These are phyloP conservation scores for Cladophialophora psammophila DNA, from an alignment of 2,329 filamentous ascomycete species.

Conservation along the genomic window DNA sequence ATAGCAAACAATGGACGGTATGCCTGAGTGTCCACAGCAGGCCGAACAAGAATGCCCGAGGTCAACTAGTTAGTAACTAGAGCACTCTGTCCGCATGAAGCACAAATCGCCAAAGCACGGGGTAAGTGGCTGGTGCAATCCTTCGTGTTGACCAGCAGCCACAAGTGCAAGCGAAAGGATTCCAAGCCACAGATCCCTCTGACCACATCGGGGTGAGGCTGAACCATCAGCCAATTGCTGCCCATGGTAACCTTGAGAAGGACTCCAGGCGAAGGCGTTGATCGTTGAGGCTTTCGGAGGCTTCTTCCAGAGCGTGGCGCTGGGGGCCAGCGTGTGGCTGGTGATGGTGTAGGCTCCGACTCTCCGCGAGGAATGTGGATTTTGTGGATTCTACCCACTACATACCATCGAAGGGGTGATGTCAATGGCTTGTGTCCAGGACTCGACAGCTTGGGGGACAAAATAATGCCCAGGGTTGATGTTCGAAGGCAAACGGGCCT, in stretches of 20 bases:
- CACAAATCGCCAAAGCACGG: not conserved
- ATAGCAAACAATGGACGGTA: not conserved
- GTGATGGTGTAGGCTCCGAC: not conserved
- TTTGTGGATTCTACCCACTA: not conserved
- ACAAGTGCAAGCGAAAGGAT: conserved; percentile 3
- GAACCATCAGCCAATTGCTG: not conserved
- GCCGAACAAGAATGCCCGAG: not conserved
- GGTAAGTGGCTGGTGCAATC: conserved; percentile 8
- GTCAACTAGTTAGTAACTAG: not conserved
- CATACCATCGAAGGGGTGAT: not conserved
- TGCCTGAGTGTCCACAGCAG: not conserved
- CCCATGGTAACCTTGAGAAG: not conserved
- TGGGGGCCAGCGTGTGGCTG: not conserved
- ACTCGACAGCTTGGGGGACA: not conserved
- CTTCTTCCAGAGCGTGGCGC: not conserved
- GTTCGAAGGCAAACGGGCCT: not conserved
- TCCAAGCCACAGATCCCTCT: not conserved
- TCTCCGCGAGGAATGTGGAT: not conserved
- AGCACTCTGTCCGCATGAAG: not conserved
- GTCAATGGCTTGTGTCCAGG: not conserved
- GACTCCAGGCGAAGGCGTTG: not conserved
- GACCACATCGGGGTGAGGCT: not conserved
- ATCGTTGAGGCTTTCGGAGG: not conserved
- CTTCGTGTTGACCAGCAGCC: not conserved
- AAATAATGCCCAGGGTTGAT: not conserved